phyloP scores from a whole-genome alignment of 768 basidiomycete genomes.

The Amanita thiersii region DNA sequence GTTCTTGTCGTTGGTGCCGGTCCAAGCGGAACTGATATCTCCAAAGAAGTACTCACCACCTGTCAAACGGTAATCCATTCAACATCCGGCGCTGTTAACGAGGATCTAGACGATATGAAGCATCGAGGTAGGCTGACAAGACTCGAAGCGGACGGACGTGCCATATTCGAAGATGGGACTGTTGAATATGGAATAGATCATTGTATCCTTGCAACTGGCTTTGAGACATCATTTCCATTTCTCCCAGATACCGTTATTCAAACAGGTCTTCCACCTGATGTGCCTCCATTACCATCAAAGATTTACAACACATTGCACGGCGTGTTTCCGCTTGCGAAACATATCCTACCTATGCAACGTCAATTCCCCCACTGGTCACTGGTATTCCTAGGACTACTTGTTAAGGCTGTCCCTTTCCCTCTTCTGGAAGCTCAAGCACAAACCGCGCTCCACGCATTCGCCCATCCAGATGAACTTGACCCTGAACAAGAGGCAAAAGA shows the following conservation, averaged over 20 bases:
- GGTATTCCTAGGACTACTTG: constrained; percentile 58
- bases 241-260: constrained; percentile 28
- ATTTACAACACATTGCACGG: constrained; percentile 59
- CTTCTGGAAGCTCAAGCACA: constrained; percentile 72
- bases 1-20: constrained; percentile 44
- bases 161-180: constrained; percentile 53
- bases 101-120: constrained; percentile 26
- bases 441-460: constrained; percentile 49
- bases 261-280: constrained; percentile 28
- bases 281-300: constrained; percentile 39
- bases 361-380: constrained; percentile 39
- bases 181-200: constrained; percentile 47
- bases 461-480: constrained; percentile 42
- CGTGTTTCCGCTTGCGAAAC: constrained; percentile 64
- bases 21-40: constrained; percentile 66
- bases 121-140: constrained; percentile 29
- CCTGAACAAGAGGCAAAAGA: constrained; percentile 34
- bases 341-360: constrained; percentile 56
- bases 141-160: constrained; percentile 26
- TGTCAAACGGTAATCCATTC: constrained; percentile 50
- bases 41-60: constrained; percentile 41
- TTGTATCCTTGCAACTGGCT: constrained; percentile 74
- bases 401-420: constrained; percentile 64
- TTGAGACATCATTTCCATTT: constrained; percentile 58
- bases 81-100: constrained; percentile 24